phyloP scores from a whole-genome alignment of 148 eudicot species.

The Amaranthus cruentus region DNA sequence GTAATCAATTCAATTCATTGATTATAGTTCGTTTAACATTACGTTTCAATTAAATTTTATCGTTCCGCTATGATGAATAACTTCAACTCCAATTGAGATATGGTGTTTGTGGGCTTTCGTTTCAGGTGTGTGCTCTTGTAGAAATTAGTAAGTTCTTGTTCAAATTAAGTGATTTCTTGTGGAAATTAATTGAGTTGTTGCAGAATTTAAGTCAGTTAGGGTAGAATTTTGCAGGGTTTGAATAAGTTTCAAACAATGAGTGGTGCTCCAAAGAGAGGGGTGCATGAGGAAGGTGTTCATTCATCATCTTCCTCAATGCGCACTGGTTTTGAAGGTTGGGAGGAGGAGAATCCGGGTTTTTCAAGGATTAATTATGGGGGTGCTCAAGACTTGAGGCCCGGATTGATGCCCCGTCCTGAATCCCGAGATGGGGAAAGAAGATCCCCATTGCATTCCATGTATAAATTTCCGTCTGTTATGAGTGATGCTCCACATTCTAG shows the following conservation, averaged over 20 bases:
- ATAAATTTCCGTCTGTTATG: constrained; percentile 40
- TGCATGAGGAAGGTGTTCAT: constrained; percentile 33
- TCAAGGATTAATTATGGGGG: constrained; percentile 35
- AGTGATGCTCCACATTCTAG: constrained; percentile 46
- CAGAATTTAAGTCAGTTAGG: background rate
- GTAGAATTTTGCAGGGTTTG: constrained; percentile 4
- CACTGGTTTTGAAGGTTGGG: constrained; percentile 22
- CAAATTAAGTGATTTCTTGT: background rate
- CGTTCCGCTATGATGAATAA: too few species aligned
- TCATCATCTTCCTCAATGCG: constrained; percentile 29
- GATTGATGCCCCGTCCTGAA: constrained; percentile 53
- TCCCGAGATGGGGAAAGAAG: constrained; percentile 52
- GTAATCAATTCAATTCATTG: too few species aligned
- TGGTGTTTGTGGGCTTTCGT: too few species aligned
- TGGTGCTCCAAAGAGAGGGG: constrained; percentile 29
- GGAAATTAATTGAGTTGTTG: background rate
- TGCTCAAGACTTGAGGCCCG: constrained; percentile 43
- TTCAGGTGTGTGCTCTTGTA: too few species aligned
- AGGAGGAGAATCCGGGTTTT: constrained; percentile 27
- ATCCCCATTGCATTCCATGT: constrained; percentile 58
- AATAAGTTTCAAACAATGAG: constrained; percentile 15
- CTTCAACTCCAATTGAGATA: too few species aligned
- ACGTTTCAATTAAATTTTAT: too few species aligned
- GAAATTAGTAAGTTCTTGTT: too few species aligned
- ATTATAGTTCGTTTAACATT: too few species aligned